Base-by-base conservation (phyloP, 164 flowering plant species). In the Protea cynaroides region DNA sequence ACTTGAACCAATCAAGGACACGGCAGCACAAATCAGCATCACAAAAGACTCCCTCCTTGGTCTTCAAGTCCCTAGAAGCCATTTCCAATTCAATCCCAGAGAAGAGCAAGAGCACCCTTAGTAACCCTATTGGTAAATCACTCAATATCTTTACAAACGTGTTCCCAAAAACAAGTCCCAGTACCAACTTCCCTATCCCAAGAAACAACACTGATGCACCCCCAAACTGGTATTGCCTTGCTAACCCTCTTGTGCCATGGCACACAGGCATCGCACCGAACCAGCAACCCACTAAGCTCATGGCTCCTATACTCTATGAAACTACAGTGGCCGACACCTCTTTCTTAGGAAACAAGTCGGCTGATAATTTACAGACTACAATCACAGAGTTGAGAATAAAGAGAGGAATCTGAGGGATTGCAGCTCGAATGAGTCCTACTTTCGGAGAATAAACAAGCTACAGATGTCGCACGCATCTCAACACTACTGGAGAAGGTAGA, bases 191-290 rank as follows among this genome's bases (percentile, higher is more conserved):
- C 66, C 80, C 89, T 0, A 81, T 3, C 57, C 90, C 96, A 25
- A 90, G 63, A 52, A 84, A 70, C 65, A 81, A 72, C 69, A 90
- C 92, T 0, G 92, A 80, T 9, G 80, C 73, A 0, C 84, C 96
- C 0, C 96, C 96, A 23, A 86, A 89, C 65, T 88, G 65, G 73
- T 85, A 86, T 78, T 86, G 96, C 57, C 96, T 92, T 0, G 96
- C 96, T 3, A 89, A 61, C 25, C 96, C 96, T 0, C 96, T 92
- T 0, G 96, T 92, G 0, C 96, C 92, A n/a, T 89, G 96, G 70
- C 96, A 89, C 5, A 79, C 83, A 8, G 96, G 96, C 96, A 87
- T 90, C 25, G 89, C 91, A 11, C 96, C 92, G 36, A 90, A 91
- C 95, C 95, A 88, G 66, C n/a, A n/a, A n/a, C n/a, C n/a, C n/a